Percentiles rank a stretch among this genome's conserved stretches.
Conservation (phyloP, 2,329 filamentous ascomycete genomes). For the Penicillium sumatraense region DNA sequence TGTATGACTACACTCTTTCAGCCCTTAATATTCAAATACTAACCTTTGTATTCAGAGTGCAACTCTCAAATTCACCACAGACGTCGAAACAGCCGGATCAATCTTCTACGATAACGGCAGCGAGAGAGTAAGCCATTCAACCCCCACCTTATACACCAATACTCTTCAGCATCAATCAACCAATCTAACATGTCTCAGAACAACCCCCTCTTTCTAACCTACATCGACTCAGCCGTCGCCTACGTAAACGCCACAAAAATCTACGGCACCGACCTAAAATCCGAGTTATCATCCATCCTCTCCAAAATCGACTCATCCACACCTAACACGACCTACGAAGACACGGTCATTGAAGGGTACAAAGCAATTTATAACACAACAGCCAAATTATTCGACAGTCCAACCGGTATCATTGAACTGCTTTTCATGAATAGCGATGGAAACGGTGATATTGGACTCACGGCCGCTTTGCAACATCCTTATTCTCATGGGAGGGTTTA, state of each 20-base stretch:
- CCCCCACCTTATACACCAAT: neutral
- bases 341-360: slow-evolving; percentile 30
- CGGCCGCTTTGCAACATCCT: slow-evolving; percentile 35
- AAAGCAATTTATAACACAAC: slow-evolving; percentile 34
- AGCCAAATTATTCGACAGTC: slow-evolving; percentile 27
- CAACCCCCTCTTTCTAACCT: slow-evolving; percentile 31
- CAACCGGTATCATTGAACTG: slow-evolving; percentile 32
- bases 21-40: neutral
- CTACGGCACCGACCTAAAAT: slow-evolving; percentile 20
- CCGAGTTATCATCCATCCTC: slow-evolving; percentile 21
- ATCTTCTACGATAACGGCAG: slow-evolving; percentile 32
- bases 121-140: slow-evolving; percentile 26
- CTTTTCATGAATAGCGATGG: slow-evolving; percentile 35
- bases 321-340: slow-evolving; percentile 29
- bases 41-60: slow-evolving; percentile 31
- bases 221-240: slow-evolving; percentile 33
- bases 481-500: slow-evolving; percentile 35
- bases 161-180: too few relatives aligned
- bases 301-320: slow-evolving; percentile 18
- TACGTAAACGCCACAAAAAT: slow-evolving; percentile 31
- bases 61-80: slow-evolving; percentile 34
- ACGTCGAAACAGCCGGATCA: slow-evolving; percentile 34
- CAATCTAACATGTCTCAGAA: slow-evolving; percentile 21
- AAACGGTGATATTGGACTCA: slow-evolving; percentile 32
- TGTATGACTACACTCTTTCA: slow-evolving; percentile 22